A percentile compares a stretch with the other conserved stretches of the same genome.
phyloP scores from a whole-genome alignment of 495 filamentous ascomycete genomes.

The Corynascus novoguineensis region DNA sequence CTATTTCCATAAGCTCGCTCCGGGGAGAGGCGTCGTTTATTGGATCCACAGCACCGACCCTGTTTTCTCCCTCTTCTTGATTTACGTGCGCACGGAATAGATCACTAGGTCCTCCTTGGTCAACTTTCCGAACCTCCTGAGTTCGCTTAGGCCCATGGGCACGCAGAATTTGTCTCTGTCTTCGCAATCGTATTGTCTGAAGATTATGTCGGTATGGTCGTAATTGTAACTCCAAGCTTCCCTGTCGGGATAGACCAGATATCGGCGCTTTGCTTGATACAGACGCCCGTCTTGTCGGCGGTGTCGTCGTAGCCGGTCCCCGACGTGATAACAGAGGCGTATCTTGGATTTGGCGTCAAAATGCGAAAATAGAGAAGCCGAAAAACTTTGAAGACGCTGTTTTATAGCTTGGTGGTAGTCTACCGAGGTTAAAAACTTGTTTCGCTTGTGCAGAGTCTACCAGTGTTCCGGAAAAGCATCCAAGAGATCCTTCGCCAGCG shows the following conservation, averaged over 20 bases:
- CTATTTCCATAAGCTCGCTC: constrained; percentile 18
- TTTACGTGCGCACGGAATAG: constrained; percentile 30
- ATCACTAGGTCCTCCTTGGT: constrained; percentile 24
- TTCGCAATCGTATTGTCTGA: not conserved
- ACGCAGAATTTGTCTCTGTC: constrained; percentile 18
- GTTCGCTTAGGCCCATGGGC: constrained; percentile 23
- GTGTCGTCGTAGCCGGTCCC: constrained; percentile 25
- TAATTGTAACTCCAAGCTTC: not conserved
- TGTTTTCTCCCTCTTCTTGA: constrained; percentile 31
- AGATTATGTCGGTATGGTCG: not conserved
- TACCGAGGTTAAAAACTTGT: constrained; percentile 23
- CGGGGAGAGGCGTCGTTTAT: constrained; percentile 14
- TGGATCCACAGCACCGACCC: constrained; percentile 19
- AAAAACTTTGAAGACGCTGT: constrained; percentile 24
- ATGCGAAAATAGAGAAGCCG: constrained; percentile 29
- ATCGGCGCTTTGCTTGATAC: constrained; percentile 27
- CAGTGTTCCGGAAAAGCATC: too few species aligned
- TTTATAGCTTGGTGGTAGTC: not conserved
- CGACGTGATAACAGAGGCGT: constrained; percentile 33
- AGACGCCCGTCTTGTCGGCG: constrained; percentile 19
- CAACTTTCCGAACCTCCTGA: constrained; percentile 18
- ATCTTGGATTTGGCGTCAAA: constrained; percentile 24
- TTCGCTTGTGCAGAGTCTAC: constrained; percentile 13
- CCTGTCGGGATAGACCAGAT: constrained; percentile 25
- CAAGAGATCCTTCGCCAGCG: too few species aligned